A percentile compares a stretch with the other conserved stretches of the same genome.
Evolutionary conservation across 257 asterid genomes (phyloP).

Genomic region (Galeopsis tetrahit): DNA sequence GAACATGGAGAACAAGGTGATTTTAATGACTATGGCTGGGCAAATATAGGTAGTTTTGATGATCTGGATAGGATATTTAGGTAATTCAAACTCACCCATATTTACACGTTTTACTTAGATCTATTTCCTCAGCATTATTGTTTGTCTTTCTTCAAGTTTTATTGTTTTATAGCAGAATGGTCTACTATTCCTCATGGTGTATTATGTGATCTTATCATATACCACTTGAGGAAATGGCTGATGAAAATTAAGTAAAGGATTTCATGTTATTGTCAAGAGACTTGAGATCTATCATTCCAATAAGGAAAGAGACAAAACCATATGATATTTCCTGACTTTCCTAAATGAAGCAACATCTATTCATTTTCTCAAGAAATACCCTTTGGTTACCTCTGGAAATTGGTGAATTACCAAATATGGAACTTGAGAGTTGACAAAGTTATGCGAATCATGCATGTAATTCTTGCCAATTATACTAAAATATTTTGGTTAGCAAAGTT

Average conservation of each 20-base stretch:
- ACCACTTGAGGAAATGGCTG: conserved; percentile 20
- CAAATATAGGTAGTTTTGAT: conserved; percentile 85
- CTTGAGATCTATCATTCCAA: conserved; percentile 1
- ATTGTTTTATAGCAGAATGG: not conserved
- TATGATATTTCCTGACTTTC: not conserved
- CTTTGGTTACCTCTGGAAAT: not conserved
- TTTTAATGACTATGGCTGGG: conserved; percentile 85
- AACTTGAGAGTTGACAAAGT: conserved; percentile 1
- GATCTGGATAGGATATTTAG: conserved; percentile 91
- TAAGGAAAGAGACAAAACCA: conserved; percentile 12
- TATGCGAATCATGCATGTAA: not conserved
- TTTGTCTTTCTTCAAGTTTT: conserved; percentile 7
- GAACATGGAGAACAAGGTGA: conserved; percentile 68
- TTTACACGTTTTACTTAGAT: conserved; percentile 24
- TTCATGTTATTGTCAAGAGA: conserved; percentile 14
- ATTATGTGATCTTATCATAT: conserved; percentile 1
- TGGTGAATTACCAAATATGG: not conserved
- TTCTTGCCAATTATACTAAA: not conserved
- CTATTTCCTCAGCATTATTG: conserved; percentile 8
- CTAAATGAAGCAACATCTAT: conserved; percentile 5
- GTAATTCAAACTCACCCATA: conserved; percentile 48
- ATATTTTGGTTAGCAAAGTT: not conserved
- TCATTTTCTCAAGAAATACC: conserved; percentile 14
- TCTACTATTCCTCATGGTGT: conserved; percentile 10
- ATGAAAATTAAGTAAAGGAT: conserved; percentile 6